Percentiles rank a stretch among this genome's conserved stretches.
Evolutionary conservation across 176 grass and related monocot genomes (phyloP).

Genomic region (Puya raimondii): DNA sequence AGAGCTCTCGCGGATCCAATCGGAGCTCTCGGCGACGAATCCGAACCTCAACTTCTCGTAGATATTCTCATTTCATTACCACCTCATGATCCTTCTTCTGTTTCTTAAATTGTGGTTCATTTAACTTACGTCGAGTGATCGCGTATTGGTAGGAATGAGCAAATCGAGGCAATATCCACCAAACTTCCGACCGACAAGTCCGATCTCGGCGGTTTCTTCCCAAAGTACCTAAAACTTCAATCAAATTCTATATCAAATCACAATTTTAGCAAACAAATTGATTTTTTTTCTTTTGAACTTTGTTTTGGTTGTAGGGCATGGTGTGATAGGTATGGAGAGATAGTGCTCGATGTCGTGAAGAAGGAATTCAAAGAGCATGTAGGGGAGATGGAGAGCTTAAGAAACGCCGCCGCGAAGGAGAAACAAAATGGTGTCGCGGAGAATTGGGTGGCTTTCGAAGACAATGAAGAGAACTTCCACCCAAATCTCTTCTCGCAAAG

Average conservation of each 20-base stretch:
- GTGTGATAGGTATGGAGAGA: constrained; percentile 63
- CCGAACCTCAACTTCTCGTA: constrained; percentile 67
- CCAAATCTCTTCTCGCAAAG: constrained; percentile 40
- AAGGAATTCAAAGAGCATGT: constrained; percentile 71
- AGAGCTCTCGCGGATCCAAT: constrained; percentile 84
- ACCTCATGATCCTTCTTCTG: not conserved
- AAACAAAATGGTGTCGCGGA: not conserved
- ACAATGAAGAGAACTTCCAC: constrained; percentile 48
- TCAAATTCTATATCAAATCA: not conserved
- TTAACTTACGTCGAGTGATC: not conserved
- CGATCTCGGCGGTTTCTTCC: constrained; percentile 76
- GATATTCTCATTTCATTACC: not conserved
- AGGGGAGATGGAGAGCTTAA: constrained; percentile 50
- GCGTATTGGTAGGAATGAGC: constrained; percentile 36
- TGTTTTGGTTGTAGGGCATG: constrained; percentile 36
- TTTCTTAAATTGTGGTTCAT: not conserved
- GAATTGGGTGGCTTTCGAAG: constrained; percentile 52
- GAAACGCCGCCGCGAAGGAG: not conserved
- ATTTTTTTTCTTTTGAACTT: not conserved
- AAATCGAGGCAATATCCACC: constrained; percentile 73
- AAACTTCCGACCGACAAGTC: constrained; percentile 70
- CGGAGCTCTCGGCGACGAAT: constrained; percentile 53
- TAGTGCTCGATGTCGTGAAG: constrained; percentile 48
- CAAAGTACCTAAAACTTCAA: constrained; percentile 36
- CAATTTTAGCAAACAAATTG: not conserved